A percentile compares a stretch with the other conserved stretches of the same genome.
phyloP scores from a whole-genome alignment of 2,329 filamentous ascomycete species.

The Zelopaecilomyces penicillatus region DNA sequence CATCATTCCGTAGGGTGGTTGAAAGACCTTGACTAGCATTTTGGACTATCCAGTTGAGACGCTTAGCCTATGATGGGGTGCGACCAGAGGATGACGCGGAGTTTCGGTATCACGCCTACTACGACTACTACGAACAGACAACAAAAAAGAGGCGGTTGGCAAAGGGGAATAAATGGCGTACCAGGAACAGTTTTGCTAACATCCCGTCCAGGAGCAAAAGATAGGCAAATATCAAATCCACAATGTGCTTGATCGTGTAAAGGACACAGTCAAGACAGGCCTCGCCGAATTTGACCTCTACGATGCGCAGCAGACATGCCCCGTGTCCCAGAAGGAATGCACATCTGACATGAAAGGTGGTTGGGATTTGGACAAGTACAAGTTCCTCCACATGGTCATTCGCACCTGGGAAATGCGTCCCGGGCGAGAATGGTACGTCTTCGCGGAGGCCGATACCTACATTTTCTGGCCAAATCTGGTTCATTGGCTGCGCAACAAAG shows the following conservation, averaged over 20 bases:
- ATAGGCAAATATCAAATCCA: conserved; percentile 37
- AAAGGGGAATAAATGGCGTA: too few species aligned
- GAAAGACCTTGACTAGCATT: not conserved
- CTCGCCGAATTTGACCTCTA: conserved; percentile 40
- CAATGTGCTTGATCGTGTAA: conserved; percentile 32
- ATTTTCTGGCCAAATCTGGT: conserved; percentile 47
- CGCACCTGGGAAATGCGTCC: conserved; percentile 47
- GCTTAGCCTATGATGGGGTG: too few species aligned
- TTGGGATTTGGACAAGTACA: conserved; percentile 54
- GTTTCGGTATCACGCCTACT: too few species aligned
- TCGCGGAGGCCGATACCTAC: conserved; percentile 51
- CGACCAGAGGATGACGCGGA: too few species aligned
- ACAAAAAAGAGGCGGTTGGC: too few species aligned
- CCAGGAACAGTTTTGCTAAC: not conserved
- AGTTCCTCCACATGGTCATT: conserved; percentile 50
- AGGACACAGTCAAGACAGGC: conserved; percentile 26
- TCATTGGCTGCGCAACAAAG: conserved; percentile 35
- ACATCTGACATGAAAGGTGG: conserved; percentile 23
- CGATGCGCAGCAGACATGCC: conserved; percentile 36
- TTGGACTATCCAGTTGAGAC: too few species aligned
- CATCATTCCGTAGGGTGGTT: not conserved
- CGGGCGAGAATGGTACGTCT: conserved; percentile 49
- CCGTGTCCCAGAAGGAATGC: conserved; percentile 38
- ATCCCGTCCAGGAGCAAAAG: conserved; percentile 33
- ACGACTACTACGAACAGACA: too few species aligned